Evolutionary conservation across 1,284 basidiomycete species (phyloP).

Genomic region (Ceratobasidium sp.): DNA sequence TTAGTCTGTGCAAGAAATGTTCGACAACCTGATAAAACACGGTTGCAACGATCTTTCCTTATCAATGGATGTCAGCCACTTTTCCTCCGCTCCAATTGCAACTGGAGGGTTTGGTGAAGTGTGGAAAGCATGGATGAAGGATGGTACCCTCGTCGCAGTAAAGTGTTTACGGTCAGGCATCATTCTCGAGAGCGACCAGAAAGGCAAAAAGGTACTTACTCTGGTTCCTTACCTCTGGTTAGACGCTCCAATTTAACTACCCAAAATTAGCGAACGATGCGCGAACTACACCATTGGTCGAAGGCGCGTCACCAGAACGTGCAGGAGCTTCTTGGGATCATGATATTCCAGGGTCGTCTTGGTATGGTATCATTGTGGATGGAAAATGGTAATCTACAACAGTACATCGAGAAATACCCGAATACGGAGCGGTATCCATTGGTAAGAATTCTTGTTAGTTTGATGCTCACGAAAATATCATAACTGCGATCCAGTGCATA

Average conservation of each 20-base stretch:
- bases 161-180: slow-evolving; percentile 3
- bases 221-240: background rate
- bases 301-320: slow-evolving; percentile 18
- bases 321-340: slow-evolving; percentile 18
- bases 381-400: slow-evolving; percentile 16
- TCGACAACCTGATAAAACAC: background rate
- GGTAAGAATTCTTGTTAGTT: background rate
- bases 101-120: slow-evolving; percentile 25
- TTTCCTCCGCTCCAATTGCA: background rate
- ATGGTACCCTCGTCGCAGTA: slow-evolving; percentile 16
- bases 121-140: background rate
- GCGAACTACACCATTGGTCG: slow-evolving; percentile 24
- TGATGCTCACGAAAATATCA: background rate
- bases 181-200: background rate
- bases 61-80: background rate
- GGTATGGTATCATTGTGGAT: slow-evolving; percentile 34
- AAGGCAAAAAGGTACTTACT: slow-evolving; percentile 11
- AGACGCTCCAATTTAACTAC: too few relatives aligned
- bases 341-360: slow-evolving; percentile 19
- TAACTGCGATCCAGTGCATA: background rate
- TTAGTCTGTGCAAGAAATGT: slow-evolving; percentile 22
- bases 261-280: slow-evolving; percentile 10
- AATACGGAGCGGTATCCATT: background rate
- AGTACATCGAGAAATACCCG: slow-evolving; percentile 16
- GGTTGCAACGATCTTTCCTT: slow-evolving; percentile 11